phyloP scores from a whole-genome alignment of 495 filamentous ascomycete genomes.

The Podospora australis region DNA sequence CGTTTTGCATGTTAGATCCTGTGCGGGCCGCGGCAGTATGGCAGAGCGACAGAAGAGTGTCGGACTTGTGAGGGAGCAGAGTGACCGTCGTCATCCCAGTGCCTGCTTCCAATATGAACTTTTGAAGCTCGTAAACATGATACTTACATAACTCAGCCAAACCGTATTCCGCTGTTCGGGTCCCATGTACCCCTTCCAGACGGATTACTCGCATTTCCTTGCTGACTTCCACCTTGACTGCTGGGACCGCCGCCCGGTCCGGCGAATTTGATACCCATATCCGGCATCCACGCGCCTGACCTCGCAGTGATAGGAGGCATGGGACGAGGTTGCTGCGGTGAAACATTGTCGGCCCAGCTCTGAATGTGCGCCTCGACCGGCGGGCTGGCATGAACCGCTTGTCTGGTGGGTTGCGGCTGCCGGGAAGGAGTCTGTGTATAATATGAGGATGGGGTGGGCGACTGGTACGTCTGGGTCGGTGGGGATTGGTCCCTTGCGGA shows the following conservation, averaged over 20 bases:
- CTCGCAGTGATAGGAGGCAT: slow-evolving; percentile 37
- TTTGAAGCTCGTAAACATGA: no score
- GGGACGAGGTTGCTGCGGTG: slow-evolving; percentile 47
- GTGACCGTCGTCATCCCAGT: no score
- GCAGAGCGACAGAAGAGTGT: no score
- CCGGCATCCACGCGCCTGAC: slow-evolving; percentile 66
- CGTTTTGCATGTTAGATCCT: no score
- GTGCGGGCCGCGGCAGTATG: no score
- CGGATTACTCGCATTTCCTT: slow-evolving; percentile 9
- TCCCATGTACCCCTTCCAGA: slow-evolving; percentile 47
- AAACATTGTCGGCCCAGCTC: slow-evolving; percentile 42
- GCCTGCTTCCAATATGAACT: no score
- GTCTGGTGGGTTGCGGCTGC: slow-evolving; percentile 28
- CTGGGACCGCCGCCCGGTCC: neutral
- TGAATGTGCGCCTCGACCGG: slow-evolving; percentile 42
- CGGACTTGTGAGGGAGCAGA: no score
- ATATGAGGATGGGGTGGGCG: slow-evolving; percentile 14
- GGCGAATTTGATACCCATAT: slow-evolving; percentile 71
- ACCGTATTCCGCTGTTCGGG: slow-evolving; percentile 55
- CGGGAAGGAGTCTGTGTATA: slow-evolving; percentile 25
- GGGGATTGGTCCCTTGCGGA: no score
- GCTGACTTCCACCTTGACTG: slow-evolving; percentile 2
- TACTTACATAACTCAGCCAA: slow-evolving; percentile 37
- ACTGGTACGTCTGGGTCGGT: slow-evolving; percentile 14
- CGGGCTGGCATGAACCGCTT: slow-evolving; percentile 21